These are phyloP conservation scores for Mortierella antarctica DNA, from an alignment of 192 early-diverging fungal genomes.

Conservation along the genomic window DNA sequence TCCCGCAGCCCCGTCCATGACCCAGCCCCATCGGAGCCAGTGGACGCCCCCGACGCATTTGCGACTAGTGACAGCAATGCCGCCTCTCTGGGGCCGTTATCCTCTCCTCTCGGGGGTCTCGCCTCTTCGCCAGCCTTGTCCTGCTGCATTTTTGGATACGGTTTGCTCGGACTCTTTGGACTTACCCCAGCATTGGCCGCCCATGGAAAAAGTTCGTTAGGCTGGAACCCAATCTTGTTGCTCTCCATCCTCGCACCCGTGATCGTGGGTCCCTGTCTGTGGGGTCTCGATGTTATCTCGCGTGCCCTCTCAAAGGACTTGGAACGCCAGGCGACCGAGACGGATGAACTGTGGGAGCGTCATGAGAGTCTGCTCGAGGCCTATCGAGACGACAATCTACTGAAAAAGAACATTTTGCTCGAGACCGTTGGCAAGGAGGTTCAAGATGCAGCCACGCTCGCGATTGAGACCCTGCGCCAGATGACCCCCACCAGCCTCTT, in stretches of 20 bases:
- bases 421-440: constrained; percentile 58
- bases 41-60: background rate
- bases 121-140: constrained; percentile 2
- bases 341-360: constrained; percentile 24
- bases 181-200: background rate
- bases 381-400: constrained; percentile 25
- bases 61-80: background rate
- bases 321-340: constrained; percentile 6
- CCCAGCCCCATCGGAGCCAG: constrained; percentile 10
- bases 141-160: constrained; percentile 34
- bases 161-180: constrained; percentile 26
- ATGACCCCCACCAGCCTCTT: constrained; percentile 61
- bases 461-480: constrained; percentile 60
- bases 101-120: background rate
- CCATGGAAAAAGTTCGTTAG: background rate
- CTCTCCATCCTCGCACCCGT: constrained; percentile 30
- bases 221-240: constrained; percentile 13
- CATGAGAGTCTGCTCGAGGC: constrained; percentile 31
- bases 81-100: background rate
- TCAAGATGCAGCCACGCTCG: constrained; percentile 59
- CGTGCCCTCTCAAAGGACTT: constrained; percentile 12
- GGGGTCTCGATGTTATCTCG: constrained; percentile 32
- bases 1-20: background rate
- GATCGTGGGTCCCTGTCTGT: constrained; percentile 12
- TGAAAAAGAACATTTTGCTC: constrained; percentile 43